Base-by-base conservation (phyloP, 768 basidiomycete species). In the Auriscalpium microsporum region DNA sequence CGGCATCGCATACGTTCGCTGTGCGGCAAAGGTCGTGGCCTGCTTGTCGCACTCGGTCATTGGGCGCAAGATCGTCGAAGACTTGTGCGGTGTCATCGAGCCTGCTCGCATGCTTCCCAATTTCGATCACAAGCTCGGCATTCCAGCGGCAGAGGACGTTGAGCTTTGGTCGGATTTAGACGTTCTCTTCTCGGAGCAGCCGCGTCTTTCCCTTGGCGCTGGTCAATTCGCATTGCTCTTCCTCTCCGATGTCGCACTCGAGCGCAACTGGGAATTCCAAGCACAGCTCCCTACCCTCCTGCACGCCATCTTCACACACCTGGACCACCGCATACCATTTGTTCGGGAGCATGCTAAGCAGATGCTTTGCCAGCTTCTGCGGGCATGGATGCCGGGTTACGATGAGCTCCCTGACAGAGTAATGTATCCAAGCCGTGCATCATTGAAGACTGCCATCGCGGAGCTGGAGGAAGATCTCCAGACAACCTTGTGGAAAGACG, bases 161-260 rank as follows among this genome's bases (percentile, higher is more conserved):
- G 86, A 86, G 55, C 67, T 90, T 8, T 87, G 88, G 86, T 83
- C 86, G 14, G 85, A 90, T 62, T 78, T 94, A 17, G 87, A 87
- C 60, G 79, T 82, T 10, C 66, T 91, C 40, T 93, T 89, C 66
- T 81, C 78, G 1, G 83, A 83, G 56, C 80, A 86, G 58, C 86
- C 88, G 10, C 74, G 84, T 35, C 71, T 87, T 48, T 73, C 81
- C 2, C 73, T 95, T 50, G 88, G 89, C 14, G 82, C 89, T 0
- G 90, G 90, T 13, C 93, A 95, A 65, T 90, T 90, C 65, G 92
- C 94, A 1, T 81, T 93, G 71, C 75, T 95, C 9, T 93, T 94
- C 65, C 70, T 94, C 28, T 79, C 83, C 3, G 89, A 93, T 58
- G 78, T 87, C 36, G 81, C 87, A 0, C 69, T 91, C 33, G 84